phyloP scores from a whole-genome alignment of 2,329 filamentous ascomycete genomes.

The Fusarium solani-melongenae region DNA sequence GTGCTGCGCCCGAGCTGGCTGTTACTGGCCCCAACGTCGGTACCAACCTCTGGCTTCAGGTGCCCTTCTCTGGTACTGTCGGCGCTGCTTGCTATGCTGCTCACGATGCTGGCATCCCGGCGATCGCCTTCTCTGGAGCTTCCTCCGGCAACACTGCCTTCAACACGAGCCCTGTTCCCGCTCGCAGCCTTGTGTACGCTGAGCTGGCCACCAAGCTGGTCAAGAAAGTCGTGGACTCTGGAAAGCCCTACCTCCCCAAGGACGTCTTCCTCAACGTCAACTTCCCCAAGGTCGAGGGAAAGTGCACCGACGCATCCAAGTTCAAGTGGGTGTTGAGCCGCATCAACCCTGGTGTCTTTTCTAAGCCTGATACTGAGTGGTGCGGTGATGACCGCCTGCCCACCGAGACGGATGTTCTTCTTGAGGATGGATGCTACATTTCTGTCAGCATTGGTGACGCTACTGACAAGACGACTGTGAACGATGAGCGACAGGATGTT shows the following conservation, averaged over 20 bases:
- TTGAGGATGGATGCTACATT: conserved; percentile 66
- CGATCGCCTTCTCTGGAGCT: conserved; percentile 74
- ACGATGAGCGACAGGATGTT: conserved; percentile 44
- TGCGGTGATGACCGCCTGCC: conserved; percentile 68
- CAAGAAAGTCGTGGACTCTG: conserved; percentile 63
- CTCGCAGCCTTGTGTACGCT: conserved; percentile 70
- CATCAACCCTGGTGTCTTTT: conserved; percentile 67
- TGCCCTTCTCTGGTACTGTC: conserved; percentile 74
- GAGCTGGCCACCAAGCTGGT: conserved; percentile 70
- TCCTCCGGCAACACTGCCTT: conserved; percentile 63
- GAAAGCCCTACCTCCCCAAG: conserved; percentile 71
- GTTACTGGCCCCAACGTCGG: conserved; percentile 72
- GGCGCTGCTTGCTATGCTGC: conserved; percentile 71
- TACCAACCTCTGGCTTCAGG: conserved; percentile 66
- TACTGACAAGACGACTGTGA: conserved; percentile 66
- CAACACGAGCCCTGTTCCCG: conserved; percentile 63
- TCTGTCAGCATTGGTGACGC: conserved; percentile 73
- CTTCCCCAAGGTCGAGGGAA: conserved; percentile 64
- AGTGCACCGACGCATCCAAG: conserved; percentile 62
- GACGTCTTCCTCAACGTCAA: conserved; percentile 76
- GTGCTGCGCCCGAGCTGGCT: conserved; percentile 68
- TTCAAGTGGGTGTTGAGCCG: conserved; percentile 74
- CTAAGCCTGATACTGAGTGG: conserved; percentile 64
- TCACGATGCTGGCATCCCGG: conserved; percentile 65
- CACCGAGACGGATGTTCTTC: conserved; percentile 65